phyloP scores from a whole-genome alignment of 495 filamentous ascomycete genomes.

The Massariosphaeria phaeospora region DNA sequence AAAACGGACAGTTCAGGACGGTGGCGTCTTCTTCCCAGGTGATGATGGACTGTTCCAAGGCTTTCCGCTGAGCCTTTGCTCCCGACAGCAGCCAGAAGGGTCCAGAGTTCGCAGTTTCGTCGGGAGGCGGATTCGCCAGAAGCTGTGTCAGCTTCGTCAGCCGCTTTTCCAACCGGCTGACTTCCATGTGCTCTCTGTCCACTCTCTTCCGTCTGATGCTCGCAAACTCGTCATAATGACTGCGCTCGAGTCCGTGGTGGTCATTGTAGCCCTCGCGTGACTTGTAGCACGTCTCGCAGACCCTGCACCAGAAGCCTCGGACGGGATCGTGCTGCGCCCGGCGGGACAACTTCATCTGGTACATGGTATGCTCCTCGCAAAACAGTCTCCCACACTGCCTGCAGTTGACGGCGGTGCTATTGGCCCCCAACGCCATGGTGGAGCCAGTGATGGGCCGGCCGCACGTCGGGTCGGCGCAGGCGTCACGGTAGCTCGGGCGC shows the following conservation, averaged over 20 bases:
- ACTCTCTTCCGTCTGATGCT: conserved; percentile 67
- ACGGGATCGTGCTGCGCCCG: conserved; percentile 89
- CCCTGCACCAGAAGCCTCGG: conserved; percentile 85
- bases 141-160: conserved; percentile 85
- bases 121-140: conserved; percentile 63
- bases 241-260: conserved; percentile 60
- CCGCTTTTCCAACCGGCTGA: conserved; percentile 83
- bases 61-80: conserved; percentile 63
- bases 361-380: conserved; percentile 98
- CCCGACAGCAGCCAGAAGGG: conserved; percentile 55
- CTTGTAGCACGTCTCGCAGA: conserved; percentile 98
- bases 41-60: conserved; percentile 84
- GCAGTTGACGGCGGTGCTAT: conserved; percentile 85
- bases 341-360: conserved; percentile 95
- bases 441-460: conserved; percentile 40
- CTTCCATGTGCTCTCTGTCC: conserved; percentile 77
- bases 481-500: conserved; percentile 61
- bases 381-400: conserved; percentile 87
- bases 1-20: conserved; percentile 82
- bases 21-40: conserved; percentile 89
- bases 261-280: conserved; percentile 94
- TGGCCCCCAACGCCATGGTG: conserved; percentile 61
- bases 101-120: conserved; percentile 48
- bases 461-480: conserved; percentile 82
- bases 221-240: conserved; percentile 66